Percentiles rank a stretch among this genome's conserved stretches.
Conservation (phyloP, 2,329 filamentous ascomycete genomes). For the Podosphaera aphanis region DNA sequence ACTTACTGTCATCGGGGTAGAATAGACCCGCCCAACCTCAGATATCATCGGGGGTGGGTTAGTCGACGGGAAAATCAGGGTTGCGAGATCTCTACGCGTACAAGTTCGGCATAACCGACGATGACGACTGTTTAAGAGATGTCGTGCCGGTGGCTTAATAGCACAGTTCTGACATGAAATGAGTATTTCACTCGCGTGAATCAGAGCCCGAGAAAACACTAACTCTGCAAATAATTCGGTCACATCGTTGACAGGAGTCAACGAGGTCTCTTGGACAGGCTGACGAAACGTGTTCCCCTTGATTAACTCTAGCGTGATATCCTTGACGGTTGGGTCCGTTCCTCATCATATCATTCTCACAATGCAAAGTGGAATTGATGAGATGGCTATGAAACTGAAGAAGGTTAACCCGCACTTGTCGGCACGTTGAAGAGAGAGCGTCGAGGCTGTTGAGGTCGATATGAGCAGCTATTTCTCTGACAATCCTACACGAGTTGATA, state of each 20-base stretch:
- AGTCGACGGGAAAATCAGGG: slow-evolving; percentile 18
- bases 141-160: slow-evolving; percentile 52
- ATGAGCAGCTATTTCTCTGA: slow-evolving; percentile 47
- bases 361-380: slow-evolving; percentile 53
- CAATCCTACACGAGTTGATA: slow-evolving; percentile 32
- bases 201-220: slow-evolving; percentile 13
- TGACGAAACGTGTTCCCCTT: slow-evolving; percentile 21
- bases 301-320: slow-evolving; percentile 37
- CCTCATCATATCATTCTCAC: slow-evolving; percentile 42
- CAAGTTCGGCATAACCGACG: slow-evolving; percentile 62
- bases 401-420: slow-evolving; percentile 52
- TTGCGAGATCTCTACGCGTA: slow-evolving; percentile 42
- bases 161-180: slow-evolving; percentile 49
- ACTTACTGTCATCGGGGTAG: slow-evolving; percentile 24
- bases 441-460: slow-evolving; percentile 78
- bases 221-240: slow-evolving; percentile 60
- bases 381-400: slow-evolving; percentile 57
- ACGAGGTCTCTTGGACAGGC: slow-evolving; percentile 77
- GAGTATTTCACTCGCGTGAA: slow-evolving; percentile 25
- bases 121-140: slow-evolving; percentile 47
- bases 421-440: slow-evolving; percentile 60
- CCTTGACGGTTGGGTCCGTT: slow-evolving; percentile 31
- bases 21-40: background rate
- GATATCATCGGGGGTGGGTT: slow-evolving; percentile 19
- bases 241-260: slow-evolving; percentile 56